Conservation (phyloP, 495 filamentous ascomycete species). For the Polyplosphaeria fusca region DNA sequence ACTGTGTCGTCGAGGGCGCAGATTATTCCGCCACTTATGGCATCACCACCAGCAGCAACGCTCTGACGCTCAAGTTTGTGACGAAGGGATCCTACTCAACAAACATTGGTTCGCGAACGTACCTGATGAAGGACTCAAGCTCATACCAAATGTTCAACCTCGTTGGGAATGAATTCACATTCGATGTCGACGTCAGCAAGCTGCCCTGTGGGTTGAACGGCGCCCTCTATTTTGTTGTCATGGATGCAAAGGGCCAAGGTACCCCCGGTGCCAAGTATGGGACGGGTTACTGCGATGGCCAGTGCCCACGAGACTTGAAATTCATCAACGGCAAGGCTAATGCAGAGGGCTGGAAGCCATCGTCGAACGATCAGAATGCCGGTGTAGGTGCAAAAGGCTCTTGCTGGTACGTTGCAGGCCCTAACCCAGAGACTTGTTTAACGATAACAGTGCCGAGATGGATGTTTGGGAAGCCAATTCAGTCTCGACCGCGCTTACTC, state of each 20-base stretch:
- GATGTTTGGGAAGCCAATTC: slow-evolving; percentile 36
- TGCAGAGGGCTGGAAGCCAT: slow-evolving; percentile 56
- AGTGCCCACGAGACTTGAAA: slow-evolving; percentile 52
- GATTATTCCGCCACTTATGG: slow-evolving; percentile 37
- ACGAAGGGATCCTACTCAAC: slow-evolving; percentile 32
- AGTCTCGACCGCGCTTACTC: slow-evolving; percentile 38
- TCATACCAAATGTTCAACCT: slow-evolving; percentile 62
- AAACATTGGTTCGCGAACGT: slow-evolving; percentile 52
- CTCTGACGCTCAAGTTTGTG: slow-evolving; percentile 35
- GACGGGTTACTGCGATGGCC: slow-evolving; percentile 69
- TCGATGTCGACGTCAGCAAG: slow-evolving; percentile 61
- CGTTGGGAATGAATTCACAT: slow-evolving; percentile 57
- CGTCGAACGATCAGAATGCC: slow-evolving; percentile 58
- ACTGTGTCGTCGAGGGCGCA: slow-evolving; percentile 43
- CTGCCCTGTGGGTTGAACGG: slow-evolving; percentile 66
- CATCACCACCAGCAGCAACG: slow-evolving; percentile 31
- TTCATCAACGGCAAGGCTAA: slow-evolving; percentile 58
- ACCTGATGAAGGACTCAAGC: slow-evolving; percentile 55
- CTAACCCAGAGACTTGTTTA: too few relatives aligned
- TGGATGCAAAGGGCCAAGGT: slow-evolving; percentile 56
- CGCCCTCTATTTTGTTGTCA: slow-evolving; percentile 64
- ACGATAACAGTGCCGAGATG: too few relatives aligned
- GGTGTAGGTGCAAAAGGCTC: slow-evolving; percentile 52
- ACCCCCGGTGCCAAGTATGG: slow-evolving; percentile 62
- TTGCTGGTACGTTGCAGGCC: slow-evolving; percentile 32